Conservation (phyloP, 352 stramenopile genomes). For the Phytopythium boreale region DNA sequence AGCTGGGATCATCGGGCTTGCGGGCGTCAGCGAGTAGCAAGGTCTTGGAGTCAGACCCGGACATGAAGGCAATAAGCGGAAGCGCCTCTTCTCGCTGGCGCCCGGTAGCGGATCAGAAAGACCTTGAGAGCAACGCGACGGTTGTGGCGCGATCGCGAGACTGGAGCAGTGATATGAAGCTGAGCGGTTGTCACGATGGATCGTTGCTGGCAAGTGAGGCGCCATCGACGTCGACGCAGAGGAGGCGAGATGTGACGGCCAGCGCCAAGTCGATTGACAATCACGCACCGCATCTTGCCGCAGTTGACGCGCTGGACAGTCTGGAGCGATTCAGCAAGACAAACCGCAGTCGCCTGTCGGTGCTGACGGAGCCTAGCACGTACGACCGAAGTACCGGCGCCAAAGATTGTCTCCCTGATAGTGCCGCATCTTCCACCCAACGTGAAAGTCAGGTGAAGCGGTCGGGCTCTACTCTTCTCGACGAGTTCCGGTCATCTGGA, state of each 20-base stretch:
- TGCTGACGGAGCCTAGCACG: conserved; percentile 11
- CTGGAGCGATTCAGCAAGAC: conserved; percentile 83
- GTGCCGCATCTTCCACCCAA: not conserved
- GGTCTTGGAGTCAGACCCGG: not conserved
- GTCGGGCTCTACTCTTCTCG: not conserved
- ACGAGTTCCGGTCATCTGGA: not conserved
- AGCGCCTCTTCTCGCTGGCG: not conserved
- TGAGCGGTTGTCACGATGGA: not conserved
- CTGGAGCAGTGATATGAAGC: not conserved
- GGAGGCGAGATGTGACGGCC: not conserved
- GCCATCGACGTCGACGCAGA: not conserved
- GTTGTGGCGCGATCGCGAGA: not conserved
- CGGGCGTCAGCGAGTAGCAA: not conserved
- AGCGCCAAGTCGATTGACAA: not conserved
- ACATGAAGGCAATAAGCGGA: not conserved
- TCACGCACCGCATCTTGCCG: not conserved
- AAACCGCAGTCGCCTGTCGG: conserved; percentile 49
- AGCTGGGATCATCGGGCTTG: not conserved
- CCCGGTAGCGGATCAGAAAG: not conserved
- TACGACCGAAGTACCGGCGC: not conserved
- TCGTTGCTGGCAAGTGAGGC: not conserved
- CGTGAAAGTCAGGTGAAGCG: not conserved
- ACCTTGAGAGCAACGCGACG: not conserved
- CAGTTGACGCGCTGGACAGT: conserved; percentile 44
- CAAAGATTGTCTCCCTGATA: not conserved